These are phyloP conservation scores for Fallopia convolvulus DNA, from an alignment of 148 eudicot species.

Conservation along the genomic window DNA sequence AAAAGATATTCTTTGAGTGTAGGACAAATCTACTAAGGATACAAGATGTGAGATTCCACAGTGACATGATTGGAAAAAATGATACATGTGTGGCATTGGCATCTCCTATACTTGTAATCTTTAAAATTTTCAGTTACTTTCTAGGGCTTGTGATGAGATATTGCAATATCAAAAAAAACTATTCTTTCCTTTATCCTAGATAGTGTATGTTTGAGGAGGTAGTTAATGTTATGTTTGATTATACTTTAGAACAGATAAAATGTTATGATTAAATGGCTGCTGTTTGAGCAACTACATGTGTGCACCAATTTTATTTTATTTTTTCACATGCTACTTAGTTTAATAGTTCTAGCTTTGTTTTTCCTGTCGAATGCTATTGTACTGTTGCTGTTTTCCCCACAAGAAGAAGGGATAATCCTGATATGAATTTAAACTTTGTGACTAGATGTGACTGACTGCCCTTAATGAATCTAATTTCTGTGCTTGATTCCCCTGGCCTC, in stretches of 20 bases:
- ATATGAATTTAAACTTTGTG: background rate
- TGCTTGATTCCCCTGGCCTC: background rate
- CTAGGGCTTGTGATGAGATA: background rate
- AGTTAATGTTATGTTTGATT: background rate
- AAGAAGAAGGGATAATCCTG: background rate
- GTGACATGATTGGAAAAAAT: background rate
- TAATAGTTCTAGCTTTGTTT: background rate
- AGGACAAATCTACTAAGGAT: background rate
- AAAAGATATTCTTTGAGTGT: background rate
- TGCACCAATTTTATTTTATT: no score
- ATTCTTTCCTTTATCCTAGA: background rate
- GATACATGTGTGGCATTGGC: slow-evolving; percentile 1
- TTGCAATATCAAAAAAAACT: background rate
- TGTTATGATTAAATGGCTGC: background rate
- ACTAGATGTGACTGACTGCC: background rate
- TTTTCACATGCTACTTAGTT: no score
- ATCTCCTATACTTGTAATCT: background rate
- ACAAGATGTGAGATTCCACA: background rate
- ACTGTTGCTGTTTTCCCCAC: background rate
- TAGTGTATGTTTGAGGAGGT: background rate
- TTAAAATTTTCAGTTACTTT: background rate
- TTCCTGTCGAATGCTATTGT: background rate
- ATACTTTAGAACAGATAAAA: background rate
- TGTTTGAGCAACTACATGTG: no score
- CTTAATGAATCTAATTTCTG: background rate